phyloP scores from a whole-genome alignment of 164 flowering plant species.

The grape (Vitis vinifera) region ASM3070453v1 NC_081811.1:4200501-4201000 shows the following conservation, averaged over 20 bases:
- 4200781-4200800: conserved; percentile 64
- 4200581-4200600: neutral
- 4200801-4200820: conserved; percentile 41
- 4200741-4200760: conserved; percentile 55
- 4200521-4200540: conserved; percentile 68
- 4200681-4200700: neutral
- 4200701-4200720: conserved; percentile 38
- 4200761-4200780: conserved; percentile 70
- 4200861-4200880: too few relatives aligned
- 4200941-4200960: too few relatives aligned
- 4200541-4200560: conserved; percentile 33
- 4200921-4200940: too few relatives aligned
- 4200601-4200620: neutral
- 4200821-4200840: neutral
- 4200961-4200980: neutral
- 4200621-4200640: neutral
- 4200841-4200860: neutral
- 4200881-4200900: too few relatives aligned
- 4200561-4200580: conserved; percentile 13
- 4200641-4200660: neutral
- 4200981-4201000: conserved; percentile 72
- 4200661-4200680: neutral
- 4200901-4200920: too few relatives aligned
- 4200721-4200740: conserved; percentile 72
- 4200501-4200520: conserved; percentile 49